Evolutionary conservation across 2,329 filamentous ascomycete genomes (phyloP).

Genomic region (Blastomyces silverae): DNA sequence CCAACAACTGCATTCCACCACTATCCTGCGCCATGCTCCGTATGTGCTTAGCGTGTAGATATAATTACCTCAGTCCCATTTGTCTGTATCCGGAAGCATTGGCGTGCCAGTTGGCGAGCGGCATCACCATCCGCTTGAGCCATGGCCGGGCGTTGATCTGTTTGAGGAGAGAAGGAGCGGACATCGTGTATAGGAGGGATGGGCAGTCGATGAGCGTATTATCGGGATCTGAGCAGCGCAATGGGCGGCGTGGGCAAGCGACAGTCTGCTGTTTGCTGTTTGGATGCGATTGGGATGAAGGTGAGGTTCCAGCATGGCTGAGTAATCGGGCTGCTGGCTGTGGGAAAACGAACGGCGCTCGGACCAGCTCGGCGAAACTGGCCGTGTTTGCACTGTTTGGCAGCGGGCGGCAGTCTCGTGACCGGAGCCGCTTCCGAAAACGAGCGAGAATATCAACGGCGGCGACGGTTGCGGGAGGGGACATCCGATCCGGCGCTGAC

Average conservation of each 20-base stretch:
- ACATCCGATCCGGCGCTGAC: background rate
- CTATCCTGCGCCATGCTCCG: constrained; percentile 3
- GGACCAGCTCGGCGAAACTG: constrained; percentile 19
- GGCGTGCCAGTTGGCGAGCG: constrained; percentile 80
- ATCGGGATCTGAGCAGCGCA: constrained; percentile 1
- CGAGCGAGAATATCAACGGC: background rate
- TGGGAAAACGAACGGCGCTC: constrained; percentile 20
- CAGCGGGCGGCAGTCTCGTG: background rate
- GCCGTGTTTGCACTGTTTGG: too few species aligned
- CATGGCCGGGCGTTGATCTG: constrained; percentile 79
- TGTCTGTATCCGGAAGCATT: constrained; percentile 87
- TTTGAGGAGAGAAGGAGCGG: constrained; percentile 63
- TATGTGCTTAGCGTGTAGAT: constrained; percentile 10
- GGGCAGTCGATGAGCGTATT: background rate
- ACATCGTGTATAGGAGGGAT: constrained; percentile 8
- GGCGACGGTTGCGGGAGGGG: background rate
- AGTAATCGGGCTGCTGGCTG: constrained; percentile 14
- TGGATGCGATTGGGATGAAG: background rate
- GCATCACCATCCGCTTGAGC: constrained; percentile 71
- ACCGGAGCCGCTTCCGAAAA: constrained; percentile 2
- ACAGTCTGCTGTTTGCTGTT: background rate
- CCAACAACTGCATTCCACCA: constrained; percentile 4
- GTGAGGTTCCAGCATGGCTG: background rate
- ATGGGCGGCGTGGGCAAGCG: background rate
- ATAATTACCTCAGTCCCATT: constrained; percentile 76